Evolutionary conservation across 768 basidiomycete genomes (phyloP), one percentile per base, ranked within the genome.

Genomic region (Kwoniella newhampshirensis): DNA sequence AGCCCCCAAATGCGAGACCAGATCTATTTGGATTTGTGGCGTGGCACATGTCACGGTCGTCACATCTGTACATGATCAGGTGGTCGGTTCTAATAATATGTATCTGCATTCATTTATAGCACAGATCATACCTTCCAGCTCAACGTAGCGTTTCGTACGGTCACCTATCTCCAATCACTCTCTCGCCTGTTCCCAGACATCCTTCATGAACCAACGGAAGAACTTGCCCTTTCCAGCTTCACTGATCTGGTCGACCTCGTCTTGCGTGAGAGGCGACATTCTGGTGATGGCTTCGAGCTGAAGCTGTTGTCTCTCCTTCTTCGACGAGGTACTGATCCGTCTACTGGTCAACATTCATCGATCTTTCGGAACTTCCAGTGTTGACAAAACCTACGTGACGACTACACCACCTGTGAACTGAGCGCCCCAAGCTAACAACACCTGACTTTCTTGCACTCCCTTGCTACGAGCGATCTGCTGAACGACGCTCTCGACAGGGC

Each of bases 181-280:
- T 60, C 63, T 64, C 15, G 70, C 70, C 21, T 44, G 51, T 11
- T 67, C 67, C 64, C 70, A 74, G 28, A 68, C 62, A 15, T 54
- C 57, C 1, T 58, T 51, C 68, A 62, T 60, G 53, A 64, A 66
- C 26, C 55, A 42, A 21, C 68, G 48, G 39, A 48, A 52, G 47
- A 52, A 64, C 28, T 37, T 43, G 27, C 47, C 45, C 37, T 57
- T 64, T 4, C 65, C 68, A 36, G 68, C 68, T 35, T 62, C 49
- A 1, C 62, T 46, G 28, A 70, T 70, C 28, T 54, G 18, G n/a
- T 67, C 57, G 13, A 70, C 39, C 43, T 70, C 60, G 28, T 59
- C 52, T 12, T 57, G 27, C 18, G 30, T 57, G 13, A 70, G 41
- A 11, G 50, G 46, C 13, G 41, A 25, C 6, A 55, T 27, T 48